phyloP scores from a whole-genome alignment of 2,329 filamentous ascomycete species.

The Rutstroemia sp. region DNA sequence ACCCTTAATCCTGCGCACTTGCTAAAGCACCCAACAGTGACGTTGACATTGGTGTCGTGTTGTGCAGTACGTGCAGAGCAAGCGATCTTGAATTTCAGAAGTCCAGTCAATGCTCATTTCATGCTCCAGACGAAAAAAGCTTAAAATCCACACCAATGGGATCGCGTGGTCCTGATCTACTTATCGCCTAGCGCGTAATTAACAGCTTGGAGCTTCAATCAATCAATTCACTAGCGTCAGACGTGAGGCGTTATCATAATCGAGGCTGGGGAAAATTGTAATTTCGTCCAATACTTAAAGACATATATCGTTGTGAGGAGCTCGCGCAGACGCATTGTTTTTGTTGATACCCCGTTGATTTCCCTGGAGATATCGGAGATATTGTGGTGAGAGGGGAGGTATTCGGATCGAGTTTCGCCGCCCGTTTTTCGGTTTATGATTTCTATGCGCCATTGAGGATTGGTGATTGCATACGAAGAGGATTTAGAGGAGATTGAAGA shows the following conservation, averaged over 20 bases:
- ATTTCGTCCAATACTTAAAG: background rate
- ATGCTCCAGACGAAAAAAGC: background rate
- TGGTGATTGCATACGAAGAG: background rate
- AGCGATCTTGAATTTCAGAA: too few species aligned
- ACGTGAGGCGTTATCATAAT: background rate
- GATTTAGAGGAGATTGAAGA: background rate
- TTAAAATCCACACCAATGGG: background rate
- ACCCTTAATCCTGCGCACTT: too few species aligned
- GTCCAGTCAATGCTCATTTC: background rate
- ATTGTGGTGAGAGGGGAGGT: background rate
- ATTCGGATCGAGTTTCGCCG: background rate
- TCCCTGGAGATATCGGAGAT: too few species aligned
- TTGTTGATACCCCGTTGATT: too few species aligned
- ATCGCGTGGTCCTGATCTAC: background rate
- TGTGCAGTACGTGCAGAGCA: too few species aligned
- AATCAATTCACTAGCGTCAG: background rate
- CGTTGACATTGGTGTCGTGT: too few species aligned
- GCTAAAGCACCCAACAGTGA: too few species aligned
- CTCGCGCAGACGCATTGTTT: too few species aligned
- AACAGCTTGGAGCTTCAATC: background rate
- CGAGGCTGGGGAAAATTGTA: background rate
- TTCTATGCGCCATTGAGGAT: slow-evolving; percentile 18
- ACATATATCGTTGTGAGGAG: too few species aligned
- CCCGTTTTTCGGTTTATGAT: slow-evolving; percentile 1
- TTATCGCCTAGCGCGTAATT: slow-evolving; percentile 4